These are phyloP conservation scores for Debaryomycetaceae sp. DNA, from an alignment of 1,139 yeast species.

Conservation along the genomic window DNA sequence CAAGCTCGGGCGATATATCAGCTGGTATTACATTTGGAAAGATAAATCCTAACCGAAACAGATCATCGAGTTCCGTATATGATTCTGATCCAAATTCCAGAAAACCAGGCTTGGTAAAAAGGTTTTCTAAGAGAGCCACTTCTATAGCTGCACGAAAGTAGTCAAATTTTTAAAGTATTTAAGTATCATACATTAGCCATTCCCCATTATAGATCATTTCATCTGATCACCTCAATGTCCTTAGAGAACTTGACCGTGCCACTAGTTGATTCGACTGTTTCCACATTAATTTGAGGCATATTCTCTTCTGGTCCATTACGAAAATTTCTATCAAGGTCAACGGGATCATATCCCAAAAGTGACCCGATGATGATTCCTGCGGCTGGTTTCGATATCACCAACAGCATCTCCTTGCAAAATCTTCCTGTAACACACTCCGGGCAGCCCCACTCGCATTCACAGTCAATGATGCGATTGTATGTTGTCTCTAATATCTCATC, in stretches of 20 bases:
- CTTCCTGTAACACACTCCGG: conserved; percentile 81
- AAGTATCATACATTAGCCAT: too few species aligned
- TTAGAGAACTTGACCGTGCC: conserved; percentile 53
- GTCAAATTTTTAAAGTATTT: neutral
- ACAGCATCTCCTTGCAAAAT: conserved; percentile 73
- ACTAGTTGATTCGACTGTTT: conserved; percentile 58
- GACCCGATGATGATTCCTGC: conserved; percentile 67
- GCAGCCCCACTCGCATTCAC: conserved; percentile 86
- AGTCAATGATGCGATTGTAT: conserved; percentile 52
- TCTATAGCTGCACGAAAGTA: conserved; percentile 20
- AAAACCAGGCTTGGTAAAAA: conserved; percentile 25
- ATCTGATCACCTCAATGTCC: conserved; percentile 57
- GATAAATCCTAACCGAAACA: neutral
- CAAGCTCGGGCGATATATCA: neutral
- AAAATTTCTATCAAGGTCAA: conserved; percentile 33
- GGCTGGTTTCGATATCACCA: conserved; percentile 85
- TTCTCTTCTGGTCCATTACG: conserved; percentile 84
- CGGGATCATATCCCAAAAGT: conserved; percentile 47
- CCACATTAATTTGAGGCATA: conserved; percentile 64
- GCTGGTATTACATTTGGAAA: too few species aligned
- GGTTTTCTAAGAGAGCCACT: conserved; percentile 33
- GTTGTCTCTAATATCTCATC: conserved; percentile 64
- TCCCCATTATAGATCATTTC: conserved; percentile 4
- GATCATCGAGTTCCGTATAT: neutral
- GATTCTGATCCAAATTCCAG: conserved; percentile 5